Evolutionary conservation across 2,329 filamentous ascomycete species (phyloP).

Genomic region (Pseudogymnoascus sp.): DNA sequence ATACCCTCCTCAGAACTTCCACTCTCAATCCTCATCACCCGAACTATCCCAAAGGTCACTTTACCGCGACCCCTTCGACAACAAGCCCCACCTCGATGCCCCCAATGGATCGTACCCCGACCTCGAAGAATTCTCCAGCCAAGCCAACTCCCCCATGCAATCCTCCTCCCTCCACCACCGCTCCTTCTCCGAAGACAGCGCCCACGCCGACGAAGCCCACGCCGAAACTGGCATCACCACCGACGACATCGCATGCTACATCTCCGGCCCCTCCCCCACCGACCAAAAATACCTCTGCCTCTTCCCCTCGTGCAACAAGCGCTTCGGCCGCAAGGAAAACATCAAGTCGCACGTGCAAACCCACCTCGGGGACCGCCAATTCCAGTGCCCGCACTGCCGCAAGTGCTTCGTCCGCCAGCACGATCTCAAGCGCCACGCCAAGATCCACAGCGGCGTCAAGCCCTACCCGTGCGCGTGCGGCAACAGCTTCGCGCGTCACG

Average conservation of each 20-base stretch:
- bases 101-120: slow-evolving; percentile 16
- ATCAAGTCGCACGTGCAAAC: slow-evolving; percentile 98
- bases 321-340: slow-evolving; percentile 96
- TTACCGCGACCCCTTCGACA: slow-evolving; percentile 38
- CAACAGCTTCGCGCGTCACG: slow-evolving; percentile 89
- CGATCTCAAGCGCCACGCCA: slow-evolving; percentile 92
- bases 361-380: slow-evolving; percentile 92
- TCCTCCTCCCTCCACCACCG: slow-evolving; percentile 38
- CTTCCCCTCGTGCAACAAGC: slow-evolving; percentile 74
- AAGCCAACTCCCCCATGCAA: slow-evolving; percentile 17
- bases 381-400: slow-evolving; percentile 82
- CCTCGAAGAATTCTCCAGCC: slow-evolving; percentile 13
- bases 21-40: slow-evolving; percentile 40
- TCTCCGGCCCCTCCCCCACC: slow-evolving; percentile 61
- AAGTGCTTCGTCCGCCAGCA: slow-evolving; percentile 97
- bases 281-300: slow-evolving; percentile 74
- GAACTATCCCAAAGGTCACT: slow-evolving; percentile 42
- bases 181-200: slow-evolving; percentile 51
- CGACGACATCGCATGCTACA: slow-evolving; percentile 74
- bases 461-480: slow-evolving; percentile 92
- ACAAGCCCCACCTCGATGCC: slow-evolving; percentile 35
- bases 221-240: slow-evolving; percentile 77
- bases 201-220: slow-evolving; percentile 58
- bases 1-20: slow-evolving; percentile 42
- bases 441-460: slow-evolving; percentile 95